Evolutionary conservation across 768 basidiomycete genomes (phyloP), one percentile per base, ranked within the genome.

Genomic region (Collybia sordida): DNA sequence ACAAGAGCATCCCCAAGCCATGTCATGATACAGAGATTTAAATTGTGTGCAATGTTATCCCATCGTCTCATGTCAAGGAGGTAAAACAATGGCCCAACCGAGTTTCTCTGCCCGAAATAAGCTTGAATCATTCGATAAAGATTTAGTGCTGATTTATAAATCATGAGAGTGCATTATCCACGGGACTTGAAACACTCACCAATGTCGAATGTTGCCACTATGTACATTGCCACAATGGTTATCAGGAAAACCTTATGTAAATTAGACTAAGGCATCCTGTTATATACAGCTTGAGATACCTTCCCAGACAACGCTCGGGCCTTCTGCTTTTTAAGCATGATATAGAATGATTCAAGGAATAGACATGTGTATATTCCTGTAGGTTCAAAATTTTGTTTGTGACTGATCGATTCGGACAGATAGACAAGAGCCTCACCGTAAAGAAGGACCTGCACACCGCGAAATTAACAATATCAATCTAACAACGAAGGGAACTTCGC

Each of bases 1-100:
- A 63, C 64, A 9, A 68, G 57, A 25, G 51, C 49, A 39, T 68
- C 65, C 6, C 65, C 67, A 12, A 64, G 34, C 64, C 64, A 65
- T 11, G 62, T 61, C 60, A 65, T 60, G 8, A 61, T 28, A 18
- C 59, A 64, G 6, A 62, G 18, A 11, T 60, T 25, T 5, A 60
- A 43, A 41, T 59, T 62, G 49, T 61, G 53, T 12, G 56, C 51
- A 23, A 57, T 31, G 42, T 56, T 61, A 21, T 65, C 61, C 66
- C 64, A 65, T 28, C 55, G 42, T n/a, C 51, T 43, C 24, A 59
- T 56, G 45, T 65, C 58, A 38, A 49, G 51, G 49, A 64, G 58
- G 25, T 62, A 65, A 14, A 35, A 49, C 1, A 52, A 23, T 4
- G 62, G 57, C 4, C 56, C 58, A 31, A 34, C 27, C 2, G 54